These are phyloP conservation scores for Gloeophyllum trabeum DNA, from an alignment of 768 basidiomycete genomes.

Conservation along the genomic window DNA sequence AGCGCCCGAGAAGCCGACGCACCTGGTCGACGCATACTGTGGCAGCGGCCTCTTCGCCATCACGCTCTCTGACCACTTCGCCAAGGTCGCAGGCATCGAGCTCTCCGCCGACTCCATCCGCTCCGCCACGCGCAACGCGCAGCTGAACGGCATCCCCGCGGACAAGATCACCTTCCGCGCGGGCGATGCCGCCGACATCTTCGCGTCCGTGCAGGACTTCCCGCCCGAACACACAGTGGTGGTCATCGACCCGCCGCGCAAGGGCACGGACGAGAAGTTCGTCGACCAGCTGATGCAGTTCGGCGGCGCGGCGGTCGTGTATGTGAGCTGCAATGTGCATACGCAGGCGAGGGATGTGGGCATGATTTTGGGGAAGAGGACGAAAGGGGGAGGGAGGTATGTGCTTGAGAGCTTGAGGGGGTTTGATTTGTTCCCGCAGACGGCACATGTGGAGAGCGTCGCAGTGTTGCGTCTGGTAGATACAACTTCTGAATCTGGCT, in stretches of 20 bases:
- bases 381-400: conserved; percentile 38
- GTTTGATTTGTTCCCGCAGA: conserved; percentile 95
- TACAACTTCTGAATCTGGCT: neutral
- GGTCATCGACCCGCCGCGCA: conserved; percentile 86
- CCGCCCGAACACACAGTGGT: conserved; percentile 57
- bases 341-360: conserved; percentile 87
- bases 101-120: conserved; percentile 64
- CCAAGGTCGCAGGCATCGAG: conserved; percentile 80
- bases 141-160: conserved; percentile 45
- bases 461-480: conserved; percentile 39
- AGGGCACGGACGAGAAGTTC: conserved; percentile 81
- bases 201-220: conserved; percentile 52
- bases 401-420: conserved; percentile 75
- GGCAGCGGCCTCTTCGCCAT: conserved; percentile 85
- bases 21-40: conserved; percentile 94
- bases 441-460: conserved; percentile 85
- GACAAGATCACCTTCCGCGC: conserved; percentile 55
- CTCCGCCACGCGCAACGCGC: conserved; percentile 54
- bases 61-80: conserved; percentile 66
- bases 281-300: conserved; percentile 69
- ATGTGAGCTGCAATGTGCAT: conserved; percentile 94
- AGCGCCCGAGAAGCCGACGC: conserved; percentile 35
- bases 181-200: conserved; percentile 85
- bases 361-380: conserved; percentile 41
- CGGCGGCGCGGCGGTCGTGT: conserved; percentile 59